A percentile compares a stretch with the other conserved stretches of the same genome.
phyloP scores from a whole-genome alignment of 2,329 filamentous ascomycete genomes.

The Didymella pinodella region DNA sequence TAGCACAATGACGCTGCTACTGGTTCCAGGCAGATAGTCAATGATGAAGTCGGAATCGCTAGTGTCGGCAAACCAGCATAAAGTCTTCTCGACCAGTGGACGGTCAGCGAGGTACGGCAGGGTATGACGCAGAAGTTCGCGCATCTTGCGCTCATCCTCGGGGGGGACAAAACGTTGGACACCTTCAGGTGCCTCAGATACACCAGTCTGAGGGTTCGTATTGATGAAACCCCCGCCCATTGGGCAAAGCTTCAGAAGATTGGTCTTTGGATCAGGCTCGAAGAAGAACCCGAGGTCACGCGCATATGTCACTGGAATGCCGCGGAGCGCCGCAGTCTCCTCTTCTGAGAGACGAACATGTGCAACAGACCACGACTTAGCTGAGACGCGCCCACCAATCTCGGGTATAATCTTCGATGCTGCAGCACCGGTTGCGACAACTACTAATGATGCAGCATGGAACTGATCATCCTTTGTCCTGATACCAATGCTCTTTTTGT shows the following conservation, averaged over 20 bases:
- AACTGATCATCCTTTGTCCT: constrained; percentile 51
- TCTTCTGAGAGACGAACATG: constrained; percentile 65
- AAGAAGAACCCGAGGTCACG: constrained; percentile 72
- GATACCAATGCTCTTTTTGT: constrained; percentile 44
- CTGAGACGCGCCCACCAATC: constrained; percentile 60
- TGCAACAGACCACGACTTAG: constrained; percentile 66
- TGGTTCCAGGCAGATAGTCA: constrained; percentile 63
- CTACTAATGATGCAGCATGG: constrained; percentile 53
- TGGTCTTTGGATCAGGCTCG: constrained; percentile 67
- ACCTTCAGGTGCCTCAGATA: constrained; percentile 53
- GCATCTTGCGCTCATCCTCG: constrained; percentile 62
- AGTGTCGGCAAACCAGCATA: constrained; percentile 73
- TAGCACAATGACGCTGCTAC: constrained; percentile 58
- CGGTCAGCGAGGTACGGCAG: constrained; percentile 63
- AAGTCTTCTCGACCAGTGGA: constrained; percentile 62
- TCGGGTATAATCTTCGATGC: constrained; percentile 59
- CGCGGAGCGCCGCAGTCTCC: constrained; percentile 62
- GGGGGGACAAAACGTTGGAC: constrained; percentile 59
- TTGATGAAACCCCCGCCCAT: constrained; percentile 65
- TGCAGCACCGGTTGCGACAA: constrained; percentile 63
- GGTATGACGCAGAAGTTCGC: constrained; percentile 60
- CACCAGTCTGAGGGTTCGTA: constrained; percentile 54
- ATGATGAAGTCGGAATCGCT: constrained; percentile 67
- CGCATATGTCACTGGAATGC: constrained; percentile 68
- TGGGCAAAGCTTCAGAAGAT: constrained; percentile 67